A percentile compares a stretch with the other conserved stretches of the same genome.
Conservation (phyloP, 129 eudicot species). For the Gnaphalium uliginosum region DNA sequence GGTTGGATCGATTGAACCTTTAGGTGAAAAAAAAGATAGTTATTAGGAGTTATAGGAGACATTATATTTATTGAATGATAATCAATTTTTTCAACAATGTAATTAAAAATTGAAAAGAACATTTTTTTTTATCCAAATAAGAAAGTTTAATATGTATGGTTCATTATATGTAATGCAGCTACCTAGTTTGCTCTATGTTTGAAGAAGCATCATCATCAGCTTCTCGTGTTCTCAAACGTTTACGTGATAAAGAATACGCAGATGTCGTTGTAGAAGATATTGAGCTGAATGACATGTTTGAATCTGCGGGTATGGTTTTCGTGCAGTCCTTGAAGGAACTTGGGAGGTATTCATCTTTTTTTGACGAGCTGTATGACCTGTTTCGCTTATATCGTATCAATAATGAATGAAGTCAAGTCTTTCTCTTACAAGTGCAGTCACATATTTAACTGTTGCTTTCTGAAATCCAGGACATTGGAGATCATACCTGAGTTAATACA, state of each 20-base stretch:
- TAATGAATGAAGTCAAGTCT: slow-evolving; percentile 5
- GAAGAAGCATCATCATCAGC: slow-evolving; percentile 67
- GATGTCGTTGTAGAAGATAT: slow-evolving; percentile 29
- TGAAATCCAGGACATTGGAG: slow-evolving; percentile 62
- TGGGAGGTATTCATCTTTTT: slow-evolving; percentile 50
- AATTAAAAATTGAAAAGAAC: background rate
- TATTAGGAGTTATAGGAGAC: background rate
- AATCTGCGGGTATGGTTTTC: slow-evolving; percentile 86
- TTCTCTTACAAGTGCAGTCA: background rate
- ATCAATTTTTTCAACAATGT: background rate
- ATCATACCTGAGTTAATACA: slow-evolving; percentile 56
- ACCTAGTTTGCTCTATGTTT: slow-evolving; percentile 72
- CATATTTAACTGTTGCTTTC: slow-evolving; percentile 15
- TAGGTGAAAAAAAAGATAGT: background rate
- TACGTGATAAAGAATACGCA: slow-evolving; percentile 27
- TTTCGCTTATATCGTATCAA: too few species aligned
- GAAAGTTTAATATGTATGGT: background rate
- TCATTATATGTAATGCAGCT: slow-evolving; percentile 50
- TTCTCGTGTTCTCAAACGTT: slow-evolving; percentile 51
- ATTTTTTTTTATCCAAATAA: background rate
- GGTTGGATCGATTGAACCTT: background rate
- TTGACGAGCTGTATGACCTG: background rate
- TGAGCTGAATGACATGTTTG: slow-evolving; percentile 61
- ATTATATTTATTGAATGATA: background rate
- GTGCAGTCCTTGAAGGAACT: slow-evolving; percentile 75